phyloP scores from a whole-genome alignment of 75 land plant species.

The Adiantum capillusveneris region DNA sequence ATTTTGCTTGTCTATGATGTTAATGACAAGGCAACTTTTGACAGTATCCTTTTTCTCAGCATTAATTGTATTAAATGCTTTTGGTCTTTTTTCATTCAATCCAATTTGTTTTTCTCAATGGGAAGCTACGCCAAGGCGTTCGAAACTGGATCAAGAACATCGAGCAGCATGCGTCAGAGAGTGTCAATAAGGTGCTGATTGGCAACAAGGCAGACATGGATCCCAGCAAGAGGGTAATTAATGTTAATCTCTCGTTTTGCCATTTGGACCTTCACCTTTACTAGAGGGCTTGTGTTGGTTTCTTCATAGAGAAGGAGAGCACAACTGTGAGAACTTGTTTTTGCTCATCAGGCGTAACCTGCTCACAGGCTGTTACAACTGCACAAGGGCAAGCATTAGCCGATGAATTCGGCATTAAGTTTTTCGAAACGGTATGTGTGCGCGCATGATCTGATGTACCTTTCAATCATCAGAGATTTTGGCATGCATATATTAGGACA shows the following conservation, averaged over 20 bases:
- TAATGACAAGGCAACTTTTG: slow-evolving; percentile 53
- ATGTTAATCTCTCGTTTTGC: not conserved
- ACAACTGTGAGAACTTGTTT: not conserved
- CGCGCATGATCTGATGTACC: not conserved
- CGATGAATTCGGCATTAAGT: slow-evolving; percentile 57
- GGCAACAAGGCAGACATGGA: slow-evolving; percentile 85
- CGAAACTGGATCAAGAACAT: slow-evolving; percentile 76
- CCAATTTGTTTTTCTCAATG: not conserved
- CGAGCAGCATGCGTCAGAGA: slow-evolving; percentile 76
- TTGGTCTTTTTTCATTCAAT: not conserved
- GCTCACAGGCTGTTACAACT: slow-evolving; percentile 46
- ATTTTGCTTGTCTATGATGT: slow-evolving; percentile 52
- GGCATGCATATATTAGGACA: too few relatives aligned
- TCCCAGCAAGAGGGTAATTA: slow-evolving; percentile 54
- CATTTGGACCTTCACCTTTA: not conserved
- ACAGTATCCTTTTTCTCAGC: slow-evolving; percentile 25
- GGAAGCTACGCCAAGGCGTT: slow-evolving; percentile 27
- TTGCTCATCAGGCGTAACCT: not conserved
- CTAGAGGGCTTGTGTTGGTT: not conserved
- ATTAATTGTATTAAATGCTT: not conserved
- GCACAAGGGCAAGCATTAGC: slow-evolving; percentile 51
- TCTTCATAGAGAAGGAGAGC: not conserved
- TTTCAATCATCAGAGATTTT: too few relatives aligned
- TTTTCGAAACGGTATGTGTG: slow-evolving; percentile 55
- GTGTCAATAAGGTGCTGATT: slow-evolving; percentile 65